Percentiles rank a stretch among this genome's conserved stretches.
These are phyloP conservation scores for Dictyostelium intermedium DNA, from an alignment of 78 protist genomes.

Conservation along the genomic window DNA sequence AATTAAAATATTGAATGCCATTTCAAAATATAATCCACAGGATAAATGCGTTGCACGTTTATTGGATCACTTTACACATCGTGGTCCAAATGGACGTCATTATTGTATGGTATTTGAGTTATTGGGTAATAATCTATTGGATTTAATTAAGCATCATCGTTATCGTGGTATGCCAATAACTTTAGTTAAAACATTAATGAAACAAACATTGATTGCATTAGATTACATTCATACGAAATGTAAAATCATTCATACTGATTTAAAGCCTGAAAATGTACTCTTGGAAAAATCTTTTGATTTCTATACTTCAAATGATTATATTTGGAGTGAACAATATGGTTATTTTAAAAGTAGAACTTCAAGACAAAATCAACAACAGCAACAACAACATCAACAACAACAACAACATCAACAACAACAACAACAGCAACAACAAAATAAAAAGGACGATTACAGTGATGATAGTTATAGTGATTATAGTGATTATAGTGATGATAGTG, in stretches of 20 bases:
- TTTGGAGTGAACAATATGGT: conserved; percentile 63
- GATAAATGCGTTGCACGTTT: conserved; percentile 43
- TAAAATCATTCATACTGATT: conserved; percentile 96
- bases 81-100: conserved; percentile 93
- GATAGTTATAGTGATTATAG: not conserved
- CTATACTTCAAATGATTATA: conserved; percentile 6
- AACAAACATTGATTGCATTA: conserved; percentile 87
- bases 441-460: not conserved
- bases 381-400: not conserved
- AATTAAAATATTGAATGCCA: conserved; percentile 75
- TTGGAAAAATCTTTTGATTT: conserved; percentile 28
- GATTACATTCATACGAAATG: conserved; percentile 92
- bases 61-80: conserved; percentile 86
- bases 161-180: conserved; percentile 94
- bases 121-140: conserved; percentile 93
- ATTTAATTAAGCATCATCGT: conserved; percentile 83
- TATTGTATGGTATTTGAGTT: conserved; percentile 95
- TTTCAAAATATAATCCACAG: conserved; percentile 14
- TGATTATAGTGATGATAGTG: not conserved
- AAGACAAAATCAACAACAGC: not conserved
- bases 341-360: conserved; percentile 8
- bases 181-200: conserved; percentile 83
- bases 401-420: not conserved
- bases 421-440: not conserved
- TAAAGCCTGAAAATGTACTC: conserved; percentile 98